A percentile compares a stretch with the other conserved stretches of the same genome.
These are phyloP conservation scores for Pseudopithomyces maydicus DNA, from an alignment of 2,329 filamentous ascomycete genomes.

Conservation along the genomic window DNA sequence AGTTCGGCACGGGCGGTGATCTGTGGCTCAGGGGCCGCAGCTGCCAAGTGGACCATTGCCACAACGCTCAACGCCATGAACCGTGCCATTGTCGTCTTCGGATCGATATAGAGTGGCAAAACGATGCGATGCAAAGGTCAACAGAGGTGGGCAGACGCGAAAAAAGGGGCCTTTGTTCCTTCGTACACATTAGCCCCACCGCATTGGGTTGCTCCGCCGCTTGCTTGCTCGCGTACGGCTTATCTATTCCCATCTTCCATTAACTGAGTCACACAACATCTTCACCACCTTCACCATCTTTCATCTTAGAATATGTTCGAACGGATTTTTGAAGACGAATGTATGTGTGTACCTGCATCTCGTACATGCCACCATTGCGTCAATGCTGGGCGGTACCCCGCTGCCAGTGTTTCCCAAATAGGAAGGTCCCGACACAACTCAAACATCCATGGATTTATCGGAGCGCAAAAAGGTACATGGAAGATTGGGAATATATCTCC, in stretches of 20 bases:
- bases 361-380: not conserved
- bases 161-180: not conserved
- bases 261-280: not conserved
- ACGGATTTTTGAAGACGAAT: not conserved
- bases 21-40: constrained; percentile 20
- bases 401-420: not conserved
- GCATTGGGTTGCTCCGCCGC: not conserved
- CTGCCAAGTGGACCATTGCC: constrained; percentile 6
- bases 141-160: not conserved
- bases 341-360: not conserved
- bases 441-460: not conserved
- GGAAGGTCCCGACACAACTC: not conserved
- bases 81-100: not conserved
- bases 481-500: too few relatives aligned
- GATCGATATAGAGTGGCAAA: not conserved
- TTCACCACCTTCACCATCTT: not conserved
- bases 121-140: not conserved
- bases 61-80: not conserved
- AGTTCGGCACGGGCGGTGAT: constrained; percentile 27
- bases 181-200: not conserved
- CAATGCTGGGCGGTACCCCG: not conserved
- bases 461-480: too few relatives aligned
- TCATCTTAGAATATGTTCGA: not conserved
- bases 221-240: not conserved
- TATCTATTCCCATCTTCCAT: not conserved